Evolutionary conservation across 306 rosid species (phyloP).

Genomic region (Cyamopsis tetragonoloba): DNA sequence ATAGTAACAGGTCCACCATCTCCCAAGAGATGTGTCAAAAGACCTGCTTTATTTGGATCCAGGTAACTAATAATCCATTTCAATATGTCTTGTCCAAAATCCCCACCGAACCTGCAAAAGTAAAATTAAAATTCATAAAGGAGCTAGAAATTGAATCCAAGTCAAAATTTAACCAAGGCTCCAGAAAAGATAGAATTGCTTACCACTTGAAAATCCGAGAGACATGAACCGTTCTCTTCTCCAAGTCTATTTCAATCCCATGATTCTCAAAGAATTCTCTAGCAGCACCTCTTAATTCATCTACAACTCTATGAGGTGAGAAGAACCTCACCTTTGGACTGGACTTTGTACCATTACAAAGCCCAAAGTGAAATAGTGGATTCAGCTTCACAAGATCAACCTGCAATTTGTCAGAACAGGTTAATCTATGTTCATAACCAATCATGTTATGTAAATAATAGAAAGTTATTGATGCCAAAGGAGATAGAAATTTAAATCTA

Average conservation of each 20-base stretch:
- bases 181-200: slow-evolving; percentile 2
- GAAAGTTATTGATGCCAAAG: background rate
- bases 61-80: slow-evolving; percentile 71
- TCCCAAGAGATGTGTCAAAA: slow-evolving; percentile 73
- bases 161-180: background rate
- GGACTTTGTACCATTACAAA: slow-evolving; percentile 78
- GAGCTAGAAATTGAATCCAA: background rate
- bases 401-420: slow-evolving; percentile 42
- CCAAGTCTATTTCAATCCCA: slow-evolving; percentile 83
- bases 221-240: slow-evolving; percentile 72
- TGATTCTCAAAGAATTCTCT: slow-evolving; percentile 71
- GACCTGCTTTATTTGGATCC: slow-evolving; percentile 83
- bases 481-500: background rate
- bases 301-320: slow-evolving; percentile 63
- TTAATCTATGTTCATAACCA: slow-evolving; percentile 11
- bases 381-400: slow-evolving; percentile 58
- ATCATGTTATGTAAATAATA: background rate
- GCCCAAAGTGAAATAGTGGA: slow-evolving; percentile 83
- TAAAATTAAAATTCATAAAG: background rate
- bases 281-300: slow-evolving; percentile 73
- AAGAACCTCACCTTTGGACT: slow-evolving; percentile 82
- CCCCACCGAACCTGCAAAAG: slow-evolving; percentile 64
- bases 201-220: slow-evolving; percentile 72
- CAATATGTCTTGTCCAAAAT: slow-evolving; percentile 67
- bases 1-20: slow-evolving; percentile 69